Conservation (phyloP, 331 rosid species). For the Malus hybrid region DNA sequence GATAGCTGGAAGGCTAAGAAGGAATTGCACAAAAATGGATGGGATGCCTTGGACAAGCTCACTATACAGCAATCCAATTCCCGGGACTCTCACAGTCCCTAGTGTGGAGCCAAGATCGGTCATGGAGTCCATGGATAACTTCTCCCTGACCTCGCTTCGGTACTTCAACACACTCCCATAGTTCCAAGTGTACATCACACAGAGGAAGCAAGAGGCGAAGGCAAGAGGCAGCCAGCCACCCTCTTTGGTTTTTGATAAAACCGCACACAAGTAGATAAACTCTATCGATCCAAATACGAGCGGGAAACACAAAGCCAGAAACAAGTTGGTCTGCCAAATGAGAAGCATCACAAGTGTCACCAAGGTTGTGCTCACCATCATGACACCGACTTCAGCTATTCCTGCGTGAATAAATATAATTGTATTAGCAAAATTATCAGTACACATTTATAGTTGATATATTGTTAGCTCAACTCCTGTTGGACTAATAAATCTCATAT, state of each 20-base stretch:
- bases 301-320: conserved; percentile 61
- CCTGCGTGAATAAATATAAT: conserved; percentile 45
- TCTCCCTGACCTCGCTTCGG: conserved; percentile 72
- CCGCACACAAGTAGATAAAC: conserved; percentile 71
- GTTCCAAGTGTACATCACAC: conserved; percentile 97
- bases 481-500: not conserved
- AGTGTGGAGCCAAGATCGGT: conserved; percentile 81
- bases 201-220: conserved; percentile 71
- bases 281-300: conserved; percentile 78
- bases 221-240: conserved; percentile 98
- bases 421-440: conserved; percentile 17
- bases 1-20: conserved; percentile 84
- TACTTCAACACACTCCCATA: conserved; percentile 94
- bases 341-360: conserved; percentile 92
- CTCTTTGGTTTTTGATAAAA: conserved; percentile 54
- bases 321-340: conserved; percentile 90
- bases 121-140: conserved; percentile 73
- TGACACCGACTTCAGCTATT: conserved; percentile 97
- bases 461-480: not conserved
- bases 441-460: not conserved
- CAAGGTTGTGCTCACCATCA: conserved; percentile 87
- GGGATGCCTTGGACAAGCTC: conserved; percentile 98
- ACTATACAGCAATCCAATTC: conserved; percentile 84
- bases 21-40: conserved; percentile 83
- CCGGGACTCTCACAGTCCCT: conserved; percentile 89